Percentiles rank a stretch among this genome's conserved stretches.
Conservation (phyloP, 163 green algal genomes). For the Trebouxiophyceae sp. region DNA sequence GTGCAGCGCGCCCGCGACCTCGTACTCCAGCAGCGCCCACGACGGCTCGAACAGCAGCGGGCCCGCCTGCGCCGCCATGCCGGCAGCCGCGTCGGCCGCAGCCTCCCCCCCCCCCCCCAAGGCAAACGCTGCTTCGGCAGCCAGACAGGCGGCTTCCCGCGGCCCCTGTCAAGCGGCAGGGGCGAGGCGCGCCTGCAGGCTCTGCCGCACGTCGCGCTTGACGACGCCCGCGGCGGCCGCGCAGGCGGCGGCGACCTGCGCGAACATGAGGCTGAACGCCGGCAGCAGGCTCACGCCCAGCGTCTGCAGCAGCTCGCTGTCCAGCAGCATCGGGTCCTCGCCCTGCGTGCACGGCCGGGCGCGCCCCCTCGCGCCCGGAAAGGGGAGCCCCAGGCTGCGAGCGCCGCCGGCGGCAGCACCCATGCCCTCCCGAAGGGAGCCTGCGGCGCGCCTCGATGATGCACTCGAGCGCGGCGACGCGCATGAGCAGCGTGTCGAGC, state of each 20-base stretch:
- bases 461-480: not conserved
- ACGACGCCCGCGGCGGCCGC: not conserved
- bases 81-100: too few relatives aligned
- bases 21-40: slow-evolving; percentile 11
- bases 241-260: slow-evolving; percentile 9
- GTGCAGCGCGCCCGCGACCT: slow-evolving; percentile 8
- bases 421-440: too few relatives aligned
- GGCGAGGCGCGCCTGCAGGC: not conserved
- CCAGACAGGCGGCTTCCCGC: too few relatives aligned
- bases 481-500: slow-evolving; percentile 1
- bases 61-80: too few relatives aligned
- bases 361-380: not conserved
- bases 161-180: too few relatives aligned
- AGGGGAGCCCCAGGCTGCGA: too few relatives aligned
- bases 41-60: slow-evolving; percentile 6
- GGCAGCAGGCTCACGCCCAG: not conserved
- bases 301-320: not conserved
- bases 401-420: too few relatives aligned
- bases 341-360: not conserved
- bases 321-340: not conserved
- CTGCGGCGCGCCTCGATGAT: not conserved
- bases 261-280: slow-evolving; percentile 4
- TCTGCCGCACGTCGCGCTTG: not conserved
- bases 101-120: too few relatives aligned
- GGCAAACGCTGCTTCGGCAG: too few relatives aligned